Percentiles rank a stretch among this genome's conserved stretches.
These are phyloP conservation scores for Phytophthora quininea DNA, from an alignment of 352 stramenopile species.

Conservation along the genomic window DNA sequence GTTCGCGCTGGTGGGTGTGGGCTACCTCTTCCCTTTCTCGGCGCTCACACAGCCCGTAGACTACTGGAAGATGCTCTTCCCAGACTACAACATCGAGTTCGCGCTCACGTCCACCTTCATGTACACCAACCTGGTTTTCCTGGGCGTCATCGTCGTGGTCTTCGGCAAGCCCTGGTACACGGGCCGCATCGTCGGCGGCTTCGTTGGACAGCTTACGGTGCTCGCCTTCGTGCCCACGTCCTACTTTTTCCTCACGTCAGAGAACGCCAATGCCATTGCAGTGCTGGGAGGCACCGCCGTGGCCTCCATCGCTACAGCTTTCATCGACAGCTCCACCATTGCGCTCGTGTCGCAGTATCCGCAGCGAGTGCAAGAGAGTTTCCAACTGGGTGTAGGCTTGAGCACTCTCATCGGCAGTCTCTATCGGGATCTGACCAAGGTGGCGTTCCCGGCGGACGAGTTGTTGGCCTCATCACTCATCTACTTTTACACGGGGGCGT, in stretches of 20 bases:
- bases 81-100: constrained; percentile 89
- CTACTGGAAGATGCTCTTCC: constrained; percentile 88
- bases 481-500: constrained; percentile 84
- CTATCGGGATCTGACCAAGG: constrained; percentile 84
- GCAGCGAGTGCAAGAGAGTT: constrained; percentile 76
- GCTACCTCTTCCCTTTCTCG: constrained; percentile 89
- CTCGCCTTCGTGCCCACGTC: constrained; percentile 79
- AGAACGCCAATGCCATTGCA: constrained; percentile 67
- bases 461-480: constrained; percentile 75
- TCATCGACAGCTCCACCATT: constrained; percentile 87
- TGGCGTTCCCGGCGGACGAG: constrained; percentile 67
- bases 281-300: constrained; percentile 70
- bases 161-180: constrained; percentile 70
- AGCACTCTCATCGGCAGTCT: constrained; percentile 84
- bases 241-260: constrained; percentile 73
- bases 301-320: constrained; percentile 75
- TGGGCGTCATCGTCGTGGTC: constrained; percentile 70
- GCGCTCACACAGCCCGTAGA: constrained; percentile 89
- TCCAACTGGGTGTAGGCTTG: constrained; percentile 82
- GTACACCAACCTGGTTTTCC: constrained; percentile 81
- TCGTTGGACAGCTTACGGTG: constrained; percentile 72
- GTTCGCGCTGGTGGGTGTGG: constrained; percentile 76
- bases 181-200: constrained; percentile 79
- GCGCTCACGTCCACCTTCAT: constrained; percentile 84
- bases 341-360: constrained; percentile 84